These are phyloP conservation scores for Rubroboletus satanas DNA, from an alignment of 768 basidiomycete species.

Conservation along the genomic window DNA sequence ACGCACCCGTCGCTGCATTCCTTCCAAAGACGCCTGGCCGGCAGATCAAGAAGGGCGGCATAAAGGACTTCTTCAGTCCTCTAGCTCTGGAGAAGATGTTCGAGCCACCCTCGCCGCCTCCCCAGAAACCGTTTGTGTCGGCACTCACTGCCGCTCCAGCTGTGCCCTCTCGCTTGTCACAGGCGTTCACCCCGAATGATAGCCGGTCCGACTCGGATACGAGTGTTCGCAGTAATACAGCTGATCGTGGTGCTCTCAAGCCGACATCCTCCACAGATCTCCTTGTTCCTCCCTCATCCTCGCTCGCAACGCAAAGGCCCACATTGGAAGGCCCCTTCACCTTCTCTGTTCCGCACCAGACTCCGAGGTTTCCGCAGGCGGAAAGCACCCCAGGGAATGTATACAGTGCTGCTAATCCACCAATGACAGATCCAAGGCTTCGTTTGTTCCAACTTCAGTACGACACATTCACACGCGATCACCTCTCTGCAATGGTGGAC, in stretches of 20 bases:
- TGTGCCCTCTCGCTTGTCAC: constrained; percentile 37
- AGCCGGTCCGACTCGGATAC: constrained; percentile 24
- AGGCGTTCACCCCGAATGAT: constrained; percentile 33
- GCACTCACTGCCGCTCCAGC: constrained; percentile 28
- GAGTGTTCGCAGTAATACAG: constrained; percentile 8
- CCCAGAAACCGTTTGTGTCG: constrained; percentile 19
- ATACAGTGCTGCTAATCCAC: constrained; percentile 25
- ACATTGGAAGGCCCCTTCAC: constrained; percentile 65
- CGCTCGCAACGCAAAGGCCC: constrained; percentile 40
- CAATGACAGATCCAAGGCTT: constrained; percentile 66
- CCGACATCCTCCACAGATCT: constrained; percentile 9
- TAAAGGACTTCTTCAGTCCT: constrained; percentile 86
- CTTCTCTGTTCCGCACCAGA: constrained; percentile 58
- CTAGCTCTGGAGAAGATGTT: constrained; percentile 88
- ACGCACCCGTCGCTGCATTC: constrained; percentile 51
- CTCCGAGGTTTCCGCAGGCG: constrained; percentile 44
- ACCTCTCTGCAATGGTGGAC: constrained; percentile 90
- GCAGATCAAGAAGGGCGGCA: constrained; percentile 48
- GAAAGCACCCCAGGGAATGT: constrained; percentile 52
- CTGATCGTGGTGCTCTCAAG: constrained; percentile 6
- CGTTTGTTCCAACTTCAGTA: constrained; percentile 92
- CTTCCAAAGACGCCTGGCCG: constrained; percentile 65
- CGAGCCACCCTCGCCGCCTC: constrained; percentile 84
- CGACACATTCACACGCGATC: constrained; percentile 93
- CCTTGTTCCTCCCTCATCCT: constrained; percentile 13